Base-by-base conservation (phyloP, 495 filamentous ascomycete species). In the Penicillium atrosanguineum region DNA sequence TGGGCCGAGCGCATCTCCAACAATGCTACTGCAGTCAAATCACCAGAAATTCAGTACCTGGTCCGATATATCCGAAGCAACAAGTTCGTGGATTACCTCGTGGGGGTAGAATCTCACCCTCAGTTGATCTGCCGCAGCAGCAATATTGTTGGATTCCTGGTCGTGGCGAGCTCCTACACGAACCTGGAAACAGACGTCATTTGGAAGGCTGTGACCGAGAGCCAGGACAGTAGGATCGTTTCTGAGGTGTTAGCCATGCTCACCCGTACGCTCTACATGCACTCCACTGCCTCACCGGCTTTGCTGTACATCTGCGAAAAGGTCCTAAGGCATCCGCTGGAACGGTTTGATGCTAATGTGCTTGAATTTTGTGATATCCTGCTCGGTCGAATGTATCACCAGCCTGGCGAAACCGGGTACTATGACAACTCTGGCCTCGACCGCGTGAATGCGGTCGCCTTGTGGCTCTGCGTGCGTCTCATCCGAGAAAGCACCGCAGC, bases 31-130 rank as follows among this genome's bases (percentile, higher is more conserved):
- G 69, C 59, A 4, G 57, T 63, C 31, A 64, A 74, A 6, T 73
- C 80, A 55, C 78, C 83, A 0, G 72, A 87, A 15, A 69, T 90
- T 45, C 75, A 79, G 29, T 88, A 85, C 59, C 73, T 91, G 48
- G 79, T 87, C 19, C 70, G 79, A 20, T 87, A 86, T 53, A 78
- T 95, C 39, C 70, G 84, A 23, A 58, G 76, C 4, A 83, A 83
- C 41, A 82, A 81, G 52, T 77, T 95, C 21, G 78, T 95, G 40
- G 84, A 90, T 43, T 95, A 97, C 67, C 81, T 98, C 25, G 84
- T 97, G 49, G 89, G 94, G 2, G 84, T 92, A 40, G 91, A 90
- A 50, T 96, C 94, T 16, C 94, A 97, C 62, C 89, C 89, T 6
- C 90, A 96, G 60, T 82, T 98, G 52, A 95, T 95, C 42, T 77